Evolutionary conservation across 345 rosid species (phyloP), one percentile per base, ranked within the genome.

Genomic region (Microthlaspi erraticum): DNA sequence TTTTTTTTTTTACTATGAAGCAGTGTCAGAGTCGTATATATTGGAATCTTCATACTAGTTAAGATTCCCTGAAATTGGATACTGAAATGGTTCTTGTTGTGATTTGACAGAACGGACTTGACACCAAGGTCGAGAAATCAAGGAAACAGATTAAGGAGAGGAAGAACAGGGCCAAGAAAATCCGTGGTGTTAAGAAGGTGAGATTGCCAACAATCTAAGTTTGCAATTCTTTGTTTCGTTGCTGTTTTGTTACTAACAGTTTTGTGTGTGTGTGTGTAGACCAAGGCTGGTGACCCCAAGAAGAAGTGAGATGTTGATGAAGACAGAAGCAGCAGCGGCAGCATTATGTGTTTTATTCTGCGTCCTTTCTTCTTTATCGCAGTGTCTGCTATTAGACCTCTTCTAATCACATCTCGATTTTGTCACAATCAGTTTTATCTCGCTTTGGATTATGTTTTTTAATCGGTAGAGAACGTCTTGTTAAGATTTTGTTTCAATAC

Each of bases 181-280:
- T 93, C 68, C 96, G 98, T 2, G 98, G 98, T 60, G 91, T 93
- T 32, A 93, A 93, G 90, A 91, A 93, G 94, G 98, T 93, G 71
- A 76, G 76, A 11, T 23, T 9, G 12, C 33, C 1, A 31, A 38
- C 3, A 8, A 17, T n/a, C 23, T 14, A 1, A 10, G 38, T 31
- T 10, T 49, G 38, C 10, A 31, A 1, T 13, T 44, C 12, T 52
- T 23, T 45, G 16, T 44, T 43, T 52, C 0, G 3, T 42, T 42
- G 5, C 2, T 0, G 2, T 3, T 41, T 26, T 71, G 5, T 19
- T 9, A 6, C 10, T 32, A 32, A 66, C 5, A n/a, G 5, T 18
- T 0, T 7, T 3, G 29, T 2, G 2, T 13, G 2, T 2, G n/a
- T 52, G 7, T 39, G 45, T 79, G 66, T 83, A 93, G 98, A 82